phyloP scores from a whole-genome alignment of 148 eudicot genomes.

The Nepenthes gracilis region DNA sequence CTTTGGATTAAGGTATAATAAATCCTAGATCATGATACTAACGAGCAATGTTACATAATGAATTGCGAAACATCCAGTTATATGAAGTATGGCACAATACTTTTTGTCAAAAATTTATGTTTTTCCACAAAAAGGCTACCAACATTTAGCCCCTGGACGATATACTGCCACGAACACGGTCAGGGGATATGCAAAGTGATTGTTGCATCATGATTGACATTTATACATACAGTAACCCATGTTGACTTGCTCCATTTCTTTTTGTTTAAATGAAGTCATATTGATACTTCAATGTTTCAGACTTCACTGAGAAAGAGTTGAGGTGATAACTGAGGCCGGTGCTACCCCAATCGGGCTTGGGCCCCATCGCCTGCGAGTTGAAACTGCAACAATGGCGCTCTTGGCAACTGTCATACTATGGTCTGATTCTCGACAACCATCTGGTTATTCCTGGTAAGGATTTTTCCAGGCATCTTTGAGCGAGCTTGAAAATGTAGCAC shows the following conservation, averaged over 20 bases:
- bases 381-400: constrained; percentile 89
- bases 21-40: too few species aligned
- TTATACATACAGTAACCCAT: neutral
- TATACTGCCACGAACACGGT: too few species aligned
- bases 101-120: too few species aligned
- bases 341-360: constrained; percentile 82
- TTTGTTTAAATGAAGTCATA: neutral
- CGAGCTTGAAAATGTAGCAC: neutral
- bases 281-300: constrained; percentile 24
- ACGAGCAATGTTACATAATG: too few species aligned
- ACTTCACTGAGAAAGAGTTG: constrained; percentile 66
- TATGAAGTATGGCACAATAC: too few species aligned
- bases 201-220: neutral
- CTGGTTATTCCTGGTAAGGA: neutral
- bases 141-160: too few species aligned
- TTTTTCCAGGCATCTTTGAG: neutral
- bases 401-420: constrained; percentile 72
- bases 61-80: too few species aligned
- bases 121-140: too few species aligned
- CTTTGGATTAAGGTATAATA: too few species aligned
- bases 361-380: constrained; percentile 79
- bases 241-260: neutral
- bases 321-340: constrained; percentile 54
- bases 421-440: constrained; percentile 53
- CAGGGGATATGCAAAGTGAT: neutral